A percentile compares a stretch with the other conserved stretches of the same genome.
Evolutionary conservation across 164 flowering plant species (phyloP).

Genomic region (Pachysandra terminalis): DNA sequence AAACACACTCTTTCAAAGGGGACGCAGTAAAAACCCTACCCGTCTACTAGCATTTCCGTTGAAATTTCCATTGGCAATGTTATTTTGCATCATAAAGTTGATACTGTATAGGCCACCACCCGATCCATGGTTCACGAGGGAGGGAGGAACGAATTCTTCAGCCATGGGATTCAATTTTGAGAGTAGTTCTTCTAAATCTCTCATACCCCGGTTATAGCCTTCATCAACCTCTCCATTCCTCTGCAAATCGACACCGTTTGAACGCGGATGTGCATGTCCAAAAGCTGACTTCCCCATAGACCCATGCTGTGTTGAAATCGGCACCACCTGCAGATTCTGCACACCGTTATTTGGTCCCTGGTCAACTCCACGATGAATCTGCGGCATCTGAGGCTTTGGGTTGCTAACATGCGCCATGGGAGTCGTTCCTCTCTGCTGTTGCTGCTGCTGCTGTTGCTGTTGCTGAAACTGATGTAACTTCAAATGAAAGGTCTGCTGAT

Average conservation of each 20-base stretch:
- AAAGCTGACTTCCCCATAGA: neutral
- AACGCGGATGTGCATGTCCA: slow-evolving; percentile 11
- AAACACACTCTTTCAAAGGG: slow-evolving; percentile 10
- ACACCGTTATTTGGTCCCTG: slow-evolving; percentile 7
- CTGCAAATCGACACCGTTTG: slow-evolving; percentile 22
- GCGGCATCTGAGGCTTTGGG: slow-evolving; percentile 11
- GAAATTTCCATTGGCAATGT: slow-evolving; percentile 26
- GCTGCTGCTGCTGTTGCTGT: too few species aligned
- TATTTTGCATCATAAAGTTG: slow-evolving; percentile 22
- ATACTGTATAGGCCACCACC: slow-evolving; percentile 26
- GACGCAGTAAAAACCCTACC: slow-evolving; percentile 35
- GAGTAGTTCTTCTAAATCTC: slow-evolving; percentile 77
- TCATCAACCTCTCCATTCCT: slow-evolving; percentile 31
- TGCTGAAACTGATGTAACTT: slow-evolving; percentile 22
- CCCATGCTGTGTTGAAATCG: slow-evolving; percentile 9
- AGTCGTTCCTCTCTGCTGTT: neutral
- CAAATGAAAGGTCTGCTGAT: slow-evolving; percentile 19
- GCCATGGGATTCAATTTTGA: slow-evolving; percentile 94
- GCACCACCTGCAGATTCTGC: slow-evolving; percentile 8
- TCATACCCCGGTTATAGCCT: slow-evolving; percentile 58
- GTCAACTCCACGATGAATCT: slow-evolving; percentile 8
- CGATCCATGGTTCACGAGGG: slow-evolving; percentile 31
- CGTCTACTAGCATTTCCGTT: slow-evolving; percentile 35
- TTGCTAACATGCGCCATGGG: slow-evolving; percentile 8
- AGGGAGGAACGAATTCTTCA: slow-evolving; percentile 82